These are phyloP conservation scores for Starmera amethionina DNA, from an alignment of 805 yeast genomes.

Conservation along the genomic window DNA sequence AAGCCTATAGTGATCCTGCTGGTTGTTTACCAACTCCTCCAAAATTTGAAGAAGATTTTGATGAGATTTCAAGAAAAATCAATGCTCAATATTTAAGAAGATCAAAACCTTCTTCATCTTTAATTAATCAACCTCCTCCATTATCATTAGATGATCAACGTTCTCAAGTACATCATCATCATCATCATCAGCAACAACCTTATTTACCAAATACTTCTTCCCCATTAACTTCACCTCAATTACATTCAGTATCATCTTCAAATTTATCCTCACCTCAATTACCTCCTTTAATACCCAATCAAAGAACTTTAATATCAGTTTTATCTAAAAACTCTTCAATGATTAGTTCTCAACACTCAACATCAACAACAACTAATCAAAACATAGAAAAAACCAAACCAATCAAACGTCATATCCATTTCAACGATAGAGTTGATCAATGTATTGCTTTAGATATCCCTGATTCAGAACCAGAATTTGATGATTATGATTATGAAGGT, in stretches of 20 bases:
- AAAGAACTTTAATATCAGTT: neutral
- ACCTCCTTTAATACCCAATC: no score
- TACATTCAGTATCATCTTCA: no score
- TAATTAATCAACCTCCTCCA: neutral
- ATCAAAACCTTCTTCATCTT: neutral
- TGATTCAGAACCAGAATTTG: constrained; percentile 11
- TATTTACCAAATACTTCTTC: neutral
- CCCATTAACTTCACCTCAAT: no score
- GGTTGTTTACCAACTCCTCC: constrained; percentile 15
- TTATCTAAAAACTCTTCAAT: neutral
- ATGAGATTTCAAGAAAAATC: constrained; percentile 14
- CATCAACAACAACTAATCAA: neutral
- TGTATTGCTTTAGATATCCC: constrained; percentile 57
- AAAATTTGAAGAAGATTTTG: constrained; percentile 17
- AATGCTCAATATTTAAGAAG: constrained; percentile 16
- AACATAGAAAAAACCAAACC: neutral
- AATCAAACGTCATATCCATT: constrained; percentile 64
- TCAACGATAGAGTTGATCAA: constrained; percentile 90
- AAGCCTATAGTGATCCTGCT: neutral
- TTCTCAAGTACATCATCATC: neutral
- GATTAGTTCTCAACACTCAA: neutral
- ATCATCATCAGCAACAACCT: neutral
- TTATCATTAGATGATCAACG: neutral
- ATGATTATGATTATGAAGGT: constrained; percentile 20
- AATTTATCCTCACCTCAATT: no score